Evolutionary conservation across 129 eudicot species (phyloP).

Genomic region (Mikania micrantha): DNA sequence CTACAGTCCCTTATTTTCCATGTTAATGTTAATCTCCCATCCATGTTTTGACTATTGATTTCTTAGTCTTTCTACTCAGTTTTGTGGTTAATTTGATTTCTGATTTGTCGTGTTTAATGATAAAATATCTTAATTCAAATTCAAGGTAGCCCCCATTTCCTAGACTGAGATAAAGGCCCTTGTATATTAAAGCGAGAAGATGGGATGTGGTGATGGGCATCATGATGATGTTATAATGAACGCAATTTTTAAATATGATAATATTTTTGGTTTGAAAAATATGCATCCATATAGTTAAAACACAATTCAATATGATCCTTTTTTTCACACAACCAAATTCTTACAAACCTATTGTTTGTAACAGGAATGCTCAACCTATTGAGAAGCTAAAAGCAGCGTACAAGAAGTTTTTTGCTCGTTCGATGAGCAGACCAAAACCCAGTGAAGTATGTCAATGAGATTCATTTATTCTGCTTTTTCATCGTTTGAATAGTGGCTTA

Average conservation of each 20-base stretch:
- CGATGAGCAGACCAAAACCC: conserved; percentile 60
- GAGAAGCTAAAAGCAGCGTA: conserved; percentile 74
- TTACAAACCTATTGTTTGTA: conserved; percentile 5
- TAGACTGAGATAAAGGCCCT: neutral
- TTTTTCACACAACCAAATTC: neutral
- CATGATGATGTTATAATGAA: neutral
- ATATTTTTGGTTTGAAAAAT: neutral
- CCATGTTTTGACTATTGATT: neutral
- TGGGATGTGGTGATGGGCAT: neutral
- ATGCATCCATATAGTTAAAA: neutral
- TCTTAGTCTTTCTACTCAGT: neutral
- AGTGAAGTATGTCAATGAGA: conserved; percentile 38
- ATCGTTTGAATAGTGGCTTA: neutral
- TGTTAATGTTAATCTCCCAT: neutral
- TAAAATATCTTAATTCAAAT: too few relatives aligned
- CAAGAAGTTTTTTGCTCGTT: conserved; percentile 63
- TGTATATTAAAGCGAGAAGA: too few relatives aligned
- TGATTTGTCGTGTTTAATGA: neutral
- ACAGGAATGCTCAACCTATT: conserved; percentile 79
- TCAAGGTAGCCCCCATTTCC: neutral
- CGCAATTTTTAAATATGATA: neutral
- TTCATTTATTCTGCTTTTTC: neutral
- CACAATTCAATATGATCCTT: neutral
- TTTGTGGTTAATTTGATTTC: neutral
- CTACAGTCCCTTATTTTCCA: neutral